Conservation (phyloP, 2,329 filamentous ascomycete species). For the Bipolaris bicolor region DNA sequence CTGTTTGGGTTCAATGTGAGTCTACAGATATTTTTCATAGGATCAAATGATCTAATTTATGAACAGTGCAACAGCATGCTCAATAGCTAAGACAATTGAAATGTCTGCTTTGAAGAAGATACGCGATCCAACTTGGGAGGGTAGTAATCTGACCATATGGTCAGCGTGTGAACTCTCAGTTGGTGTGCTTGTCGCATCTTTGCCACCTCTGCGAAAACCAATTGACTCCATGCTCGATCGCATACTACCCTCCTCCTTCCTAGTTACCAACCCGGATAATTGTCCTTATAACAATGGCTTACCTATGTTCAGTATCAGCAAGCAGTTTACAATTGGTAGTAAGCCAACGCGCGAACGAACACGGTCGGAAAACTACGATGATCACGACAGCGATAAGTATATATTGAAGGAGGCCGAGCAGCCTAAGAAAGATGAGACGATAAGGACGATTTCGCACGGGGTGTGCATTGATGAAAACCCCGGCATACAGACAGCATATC, state of each 20-base stretch:
- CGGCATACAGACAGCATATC: no score
- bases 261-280: slow-evolving; percentile 8
- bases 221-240: slow-evolving; percentile 30
- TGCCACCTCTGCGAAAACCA: slow-evolving; percentile 36
- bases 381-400: not conserved
- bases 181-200: slow-evolving; percentile 31
- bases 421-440: not conserved
- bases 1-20: slow-evolving; percentile 34
- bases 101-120: slow-evolving; percentile 26
- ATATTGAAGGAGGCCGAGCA: not conserved
- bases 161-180: slow-evolving; percentile 30
- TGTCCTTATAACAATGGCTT: slow-evolving; percentile 9
- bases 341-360: not conserved
- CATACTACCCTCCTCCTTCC: slow-evolving; percentile 24
- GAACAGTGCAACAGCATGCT: slow-evolving; percentile 30
- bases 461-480: not conserved
- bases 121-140: slow-evolving; percentile 30
- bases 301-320: slow-evolving; percentile 28
- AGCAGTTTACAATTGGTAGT: not conserved
- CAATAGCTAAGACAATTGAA: slow-evolving; percentile 33
- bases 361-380: not conserved
- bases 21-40: not conserved
- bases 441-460: not conserved
- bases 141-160: slow-evolving; percentile 34
- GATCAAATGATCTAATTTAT: not conserved